Base-by-base conservation (phyloP, 1,284 basidiomycete genomes). In the Polyporus tsugae region DNA sequence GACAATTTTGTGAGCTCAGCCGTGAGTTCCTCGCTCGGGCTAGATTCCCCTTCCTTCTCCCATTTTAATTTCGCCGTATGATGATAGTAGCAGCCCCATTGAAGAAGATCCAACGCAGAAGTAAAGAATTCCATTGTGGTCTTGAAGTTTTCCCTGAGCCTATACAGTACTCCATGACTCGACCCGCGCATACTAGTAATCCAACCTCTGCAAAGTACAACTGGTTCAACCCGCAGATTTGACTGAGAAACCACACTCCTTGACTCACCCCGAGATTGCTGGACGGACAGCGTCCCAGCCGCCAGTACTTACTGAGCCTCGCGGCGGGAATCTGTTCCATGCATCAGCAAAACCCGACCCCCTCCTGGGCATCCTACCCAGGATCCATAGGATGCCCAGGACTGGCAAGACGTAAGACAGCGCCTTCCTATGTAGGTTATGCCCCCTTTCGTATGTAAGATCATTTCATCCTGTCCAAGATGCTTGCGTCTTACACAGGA, bases 61-160 rank as follows among this genome's bases (percentile, higher is more conserved):
- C 55, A 33, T 11, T 10, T 58, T 17, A 38, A 17, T 29, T n/a
- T 58, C 35, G 29, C 55, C 1, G 63, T 69, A 35, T 75, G 75
- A 63, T 76, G 70, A 68, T 81, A 77, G 72, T 76, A 81, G 77
- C 79, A 82, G 0, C 78, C 84, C 83, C 83, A 84, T 57, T 80
- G 76, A 7, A 85, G 76, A 41, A 85, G 67, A 33, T 81, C 78
- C 15, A 83, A 55, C 0, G 79, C 79, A 25, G 76, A 75, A 5
- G 73, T 74, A 46, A 68, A 73, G 46, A 66, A 72, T 46, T 75
- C 67, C 3, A 75, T 41, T 9, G 70, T 70, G 11, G 62, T 58
- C 15, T 63, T 65, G n/a, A 42, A 22, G 35, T 68, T 67, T 33
- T 64, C 17, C 10, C 44, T 39, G 13, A 74, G 17, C 11, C 41